Evolutionary conservation across 1,139 yeast species (phyloP), one percentile per base, ranked within the genome.

Genomic region (Yamadazyma pseudoaaseri): DNA sequence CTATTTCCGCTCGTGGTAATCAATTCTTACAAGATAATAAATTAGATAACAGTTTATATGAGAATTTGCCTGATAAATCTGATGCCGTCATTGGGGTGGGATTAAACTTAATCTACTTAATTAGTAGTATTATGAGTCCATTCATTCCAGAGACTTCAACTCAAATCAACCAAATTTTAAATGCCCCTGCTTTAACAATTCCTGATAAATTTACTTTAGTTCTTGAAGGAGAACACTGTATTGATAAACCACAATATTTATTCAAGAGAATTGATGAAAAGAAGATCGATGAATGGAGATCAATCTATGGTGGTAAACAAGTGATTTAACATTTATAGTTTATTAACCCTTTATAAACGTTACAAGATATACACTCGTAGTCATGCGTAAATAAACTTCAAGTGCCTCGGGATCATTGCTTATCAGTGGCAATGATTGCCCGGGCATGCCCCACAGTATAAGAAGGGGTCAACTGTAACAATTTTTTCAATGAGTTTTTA

Each of bases 1-100:
- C 86, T 26, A 70, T 94, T 38, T 85, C 96, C 39, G 79, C 96
- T 18, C 80, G 96, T 53, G 98, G 98, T 61, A 92, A 92, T 63
- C 85, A 74, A 60, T 94, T 90, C 71, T 74, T 92, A 58, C 99
- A 92, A 67, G 97, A 90, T 36, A 89, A 90, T 70, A 90, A 89
- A 65, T 75, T 92, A 52, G 97, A 90, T 62, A 92, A 92, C 71
- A 72, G 86, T 17, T 72, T 90, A 48, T 86, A 81, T 60, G 77
- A 79, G 39, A 79, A 86, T 53, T 60, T 63, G 34, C 96, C 97
- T 23, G 86, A 74, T 26, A 81, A 79, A 55, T 79, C 96, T 13
- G 97, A 90, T 55, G 96, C 96, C 1, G 96, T 92, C 35, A 86
- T 92, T 35, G 96, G 86, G 42, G 85, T 87, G 37, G 97, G 95